Evolutionary conservation across 1,284 basidiomycete species (phyloP).

Genomic region (Neolentinus lepideus): DNA sequence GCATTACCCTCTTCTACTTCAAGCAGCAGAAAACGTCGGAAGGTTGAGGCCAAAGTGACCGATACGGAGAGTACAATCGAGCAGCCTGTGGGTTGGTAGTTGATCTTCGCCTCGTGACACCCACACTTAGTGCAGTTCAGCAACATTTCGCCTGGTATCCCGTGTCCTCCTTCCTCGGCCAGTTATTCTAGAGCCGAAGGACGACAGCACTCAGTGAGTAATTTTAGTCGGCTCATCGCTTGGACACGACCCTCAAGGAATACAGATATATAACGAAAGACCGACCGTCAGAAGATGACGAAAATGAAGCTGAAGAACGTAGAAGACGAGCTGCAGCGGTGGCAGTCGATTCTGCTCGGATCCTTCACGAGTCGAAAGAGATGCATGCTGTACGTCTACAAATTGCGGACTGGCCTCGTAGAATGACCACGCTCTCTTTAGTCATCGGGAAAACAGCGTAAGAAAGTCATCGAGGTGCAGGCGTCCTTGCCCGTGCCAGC

Average conservation of each 20-base stretch:
- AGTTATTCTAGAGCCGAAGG: conserved; percentile 18
- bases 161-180: conserved; percentile 14
- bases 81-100: background rate
- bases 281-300: conserved; percentile 23
- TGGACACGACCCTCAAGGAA: background rate
- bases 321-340: conserved; percentile 17
- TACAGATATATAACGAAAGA: conserved; percentile 16
- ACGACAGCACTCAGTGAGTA: conserved; percentile 18
- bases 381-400: conserved; percentile 15
- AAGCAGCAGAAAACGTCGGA: background rate
- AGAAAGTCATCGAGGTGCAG: conserved; percentile 10
- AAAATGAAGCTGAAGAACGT: conserved; percentile 18
- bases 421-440: conserved; percentile 3
- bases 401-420: background rate
- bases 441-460: conserved; percentile 8
- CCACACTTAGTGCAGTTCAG: background rate
- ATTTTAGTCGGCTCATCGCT: background rate
- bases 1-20: background rate
- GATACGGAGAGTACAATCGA: background rate
- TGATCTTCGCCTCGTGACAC: background rate
- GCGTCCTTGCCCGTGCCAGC: conserved; percentile 5
- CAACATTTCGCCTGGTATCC: conserved; percentile 27
- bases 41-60: background rate
- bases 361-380: conserved; percentile 16
- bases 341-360: conserved; percentile 24